phyloP scores from a whole-genome alignment of 2,329 filamentous ascomycete genomes.

The Diaporthe sp. region DNA sequence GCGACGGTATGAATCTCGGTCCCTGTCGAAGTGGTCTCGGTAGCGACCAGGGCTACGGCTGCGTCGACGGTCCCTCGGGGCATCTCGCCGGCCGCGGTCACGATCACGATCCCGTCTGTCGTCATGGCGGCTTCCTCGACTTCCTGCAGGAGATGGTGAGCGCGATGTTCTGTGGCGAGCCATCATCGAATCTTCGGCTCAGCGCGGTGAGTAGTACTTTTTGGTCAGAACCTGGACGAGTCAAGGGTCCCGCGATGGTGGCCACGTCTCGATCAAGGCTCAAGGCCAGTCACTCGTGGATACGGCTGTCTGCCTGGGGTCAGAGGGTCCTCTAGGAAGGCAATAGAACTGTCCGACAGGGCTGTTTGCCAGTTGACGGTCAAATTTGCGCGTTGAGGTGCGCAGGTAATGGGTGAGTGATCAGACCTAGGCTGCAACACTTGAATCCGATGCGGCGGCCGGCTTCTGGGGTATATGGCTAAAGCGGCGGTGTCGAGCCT shows the following conservation, averaged over 20 bases:
- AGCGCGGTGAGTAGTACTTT: constrained; percentile 53
- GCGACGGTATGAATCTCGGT: constrained; percentile 70
- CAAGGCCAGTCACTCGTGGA: constrained; percentile 14
- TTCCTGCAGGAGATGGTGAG: constrained; percentile 96
- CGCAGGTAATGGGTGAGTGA: not conserved
- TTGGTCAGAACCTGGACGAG: constrained; percentile 40
- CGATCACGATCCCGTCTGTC: constrained; percentile 69
- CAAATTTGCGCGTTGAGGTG: not conserved
- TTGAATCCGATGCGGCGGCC: not conserved
- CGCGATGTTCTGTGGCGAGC: constrained; percentile 78
- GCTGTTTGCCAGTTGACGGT: constrained; percentile 7
- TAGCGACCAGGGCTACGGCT: constrained; percentile 72
- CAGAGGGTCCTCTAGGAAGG: constrained; percentile 1
- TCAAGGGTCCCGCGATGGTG: constrained; percentile 34
- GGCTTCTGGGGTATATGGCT: not conserved
- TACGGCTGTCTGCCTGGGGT: constrained; percentile 6
- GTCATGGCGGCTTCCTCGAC: constrained; percentile 64
- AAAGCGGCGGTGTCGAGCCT: not conserved
- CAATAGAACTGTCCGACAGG: not conserved
- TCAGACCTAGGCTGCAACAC: constrained; percentile 14
- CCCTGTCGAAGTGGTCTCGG: constrained; percentile 67
- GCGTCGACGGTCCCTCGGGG: constrained; percentile 67
- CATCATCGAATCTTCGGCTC: constrained; percentile 59
- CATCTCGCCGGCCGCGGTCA: constrained; percentile 63
- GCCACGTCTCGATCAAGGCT: constrained; percentile 35